Evolutionary conservation across 306 rosid species (phyloP), one percentile per base, ranked within the genome.

Genomic region (Gastrolobium villosum): DNA sequence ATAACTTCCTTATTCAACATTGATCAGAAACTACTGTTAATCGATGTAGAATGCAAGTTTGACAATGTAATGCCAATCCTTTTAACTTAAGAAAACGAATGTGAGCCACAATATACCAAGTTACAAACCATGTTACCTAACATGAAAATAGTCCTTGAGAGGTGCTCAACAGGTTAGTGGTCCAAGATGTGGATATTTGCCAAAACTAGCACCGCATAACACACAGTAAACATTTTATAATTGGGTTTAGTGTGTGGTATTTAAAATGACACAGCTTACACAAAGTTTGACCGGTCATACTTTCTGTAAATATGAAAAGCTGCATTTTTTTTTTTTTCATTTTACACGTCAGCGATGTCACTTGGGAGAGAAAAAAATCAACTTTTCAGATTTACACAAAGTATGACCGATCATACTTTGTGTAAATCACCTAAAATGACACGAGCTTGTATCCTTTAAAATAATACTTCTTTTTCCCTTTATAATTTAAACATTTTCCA

Each of bases 141-240:
- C 75, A 70, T 46, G 70, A 65, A 64, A 46, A 39, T 53, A 69
- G 49, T 52, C 14, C 59, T 53, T 55, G 76, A 69, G 60, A 69
- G 78, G 20, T 74, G 57, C 76, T 75, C 28, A 37, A 49, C 54
- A 15, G 40, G 28, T 43, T 52, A 13, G 83, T 67, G 67, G 86
- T 71, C 83, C 80, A 72, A 34, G 14, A 76, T 76, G 66, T 40
- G 61, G 54, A 76, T 80, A 68, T 64, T 49, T 72, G 77, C 77
- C 88, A 57, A 72, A 50, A 50, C 72, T 67, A 26, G 70, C 83
- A 72, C 80, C 72, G 63, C 76, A 72, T 53, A 28, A 41, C 20
- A 10, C 69, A 70, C 26, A 40, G 50, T 65, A 4, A 72, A 10
- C 70, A 46, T 43, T 70, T 61, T 66, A 39, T 43, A 28, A 45